Evolutionary conservation across 257 asterid species (phyloP).

Genomic region (Nemophila menziesii): DNA sequence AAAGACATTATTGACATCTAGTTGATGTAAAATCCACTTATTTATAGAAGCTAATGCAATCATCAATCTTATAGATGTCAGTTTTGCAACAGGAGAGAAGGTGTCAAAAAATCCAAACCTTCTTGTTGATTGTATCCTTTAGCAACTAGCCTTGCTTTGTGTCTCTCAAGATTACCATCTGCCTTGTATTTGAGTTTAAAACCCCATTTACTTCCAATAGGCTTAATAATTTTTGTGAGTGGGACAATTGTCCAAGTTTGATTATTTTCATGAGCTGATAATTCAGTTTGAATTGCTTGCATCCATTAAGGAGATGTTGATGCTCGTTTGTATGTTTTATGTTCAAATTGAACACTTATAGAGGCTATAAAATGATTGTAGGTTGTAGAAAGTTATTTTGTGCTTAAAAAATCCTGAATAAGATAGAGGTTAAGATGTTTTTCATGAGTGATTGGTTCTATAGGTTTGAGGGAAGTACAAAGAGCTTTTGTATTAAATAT

Average conservation of each 20-base stretch:
- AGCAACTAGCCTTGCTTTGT: slow-evolving; percentile 1
- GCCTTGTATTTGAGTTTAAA: neutral
- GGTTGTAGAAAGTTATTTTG: too few species aligned
- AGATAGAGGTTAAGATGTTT: too few species aligned
- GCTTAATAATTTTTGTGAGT: too few species aligned
- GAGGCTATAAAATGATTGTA: too few species aligned
- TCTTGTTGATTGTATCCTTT: neutral
- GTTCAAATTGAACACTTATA: too few species aligned
- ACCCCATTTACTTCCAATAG: neutral
- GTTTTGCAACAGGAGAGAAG: neutral
- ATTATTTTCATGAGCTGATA: neutral
- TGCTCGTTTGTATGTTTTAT: neutral
- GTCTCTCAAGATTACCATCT: neutral
- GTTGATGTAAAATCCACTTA: neutral
- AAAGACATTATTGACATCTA: slow-evolving; percentile 2
- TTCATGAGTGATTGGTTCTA: too few species aligned
- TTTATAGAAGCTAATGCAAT: neutral
- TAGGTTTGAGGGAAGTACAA: too few species aligned
- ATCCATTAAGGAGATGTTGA: neutral
- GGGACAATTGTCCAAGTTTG: too few species aligned
- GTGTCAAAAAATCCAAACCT: neutral
- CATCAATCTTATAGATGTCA: neutral
- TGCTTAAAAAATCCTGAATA: too few species aligned
- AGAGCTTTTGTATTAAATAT: too few species aligned
- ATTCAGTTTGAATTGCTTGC: too few species aligned